Conservation (phyloP, 768 basidiomycete genomes). For the Tricholoma flavovirens region DNA sequence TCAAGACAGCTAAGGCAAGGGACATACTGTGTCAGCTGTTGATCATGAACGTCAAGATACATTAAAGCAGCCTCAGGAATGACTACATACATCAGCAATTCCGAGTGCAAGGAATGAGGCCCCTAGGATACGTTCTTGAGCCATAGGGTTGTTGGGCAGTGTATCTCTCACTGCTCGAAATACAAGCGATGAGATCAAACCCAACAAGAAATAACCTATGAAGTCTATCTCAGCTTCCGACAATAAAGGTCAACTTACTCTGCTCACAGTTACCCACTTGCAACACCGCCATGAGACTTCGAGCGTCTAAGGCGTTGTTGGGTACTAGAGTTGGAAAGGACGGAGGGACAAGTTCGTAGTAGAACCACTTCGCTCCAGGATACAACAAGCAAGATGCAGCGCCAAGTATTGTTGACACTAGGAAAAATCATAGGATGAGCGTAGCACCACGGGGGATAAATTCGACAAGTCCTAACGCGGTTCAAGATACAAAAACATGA, state of each 20-base stretch:
- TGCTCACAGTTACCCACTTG: constrained; percentile 62
- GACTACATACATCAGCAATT: constrained; percentile 58
- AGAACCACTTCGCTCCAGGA: constrained; percentile 64
- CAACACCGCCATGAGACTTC: constrained; percentile 57
- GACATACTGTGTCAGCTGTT: constrained; percentile 58
- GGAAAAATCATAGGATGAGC: neutral
- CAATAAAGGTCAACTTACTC: neutral
- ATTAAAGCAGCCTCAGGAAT: neutral
- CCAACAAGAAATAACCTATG: constrained; percentile 30
- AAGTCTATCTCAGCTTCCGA: constrained; percentile 5
- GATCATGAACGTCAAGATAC: neutral
- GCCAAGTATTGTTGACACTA: constrained; percentile 34
- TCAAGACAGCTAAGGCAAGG: neutral
- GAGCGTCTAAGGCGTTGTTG: constrained; percentile 32
- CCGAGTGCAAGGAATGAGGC: constrained; percentile 57
- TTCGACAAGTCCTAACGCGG: constrained; percentile 37
- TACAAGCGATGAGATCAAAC: constrained; percentile 59
- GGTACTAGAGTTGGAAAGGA: constrained; percentile 23
- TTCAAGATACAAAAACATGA: constrained; percentile 61
- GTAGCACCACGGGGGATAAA: neutral
- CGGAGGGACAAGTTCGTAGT: constrained; percentile 56
- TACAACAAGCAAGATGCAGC: constrained; percentile 41
- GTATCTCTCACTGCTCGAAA: constrained; percentile 64
- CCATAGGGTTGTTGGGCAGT: constrained; percentile 46
- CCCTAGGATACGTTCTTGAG: constrained; percentile 66